Evolutionary conservation across 441 rosid species (phyloP).

Genomic region (Croton setiger): DNA sequence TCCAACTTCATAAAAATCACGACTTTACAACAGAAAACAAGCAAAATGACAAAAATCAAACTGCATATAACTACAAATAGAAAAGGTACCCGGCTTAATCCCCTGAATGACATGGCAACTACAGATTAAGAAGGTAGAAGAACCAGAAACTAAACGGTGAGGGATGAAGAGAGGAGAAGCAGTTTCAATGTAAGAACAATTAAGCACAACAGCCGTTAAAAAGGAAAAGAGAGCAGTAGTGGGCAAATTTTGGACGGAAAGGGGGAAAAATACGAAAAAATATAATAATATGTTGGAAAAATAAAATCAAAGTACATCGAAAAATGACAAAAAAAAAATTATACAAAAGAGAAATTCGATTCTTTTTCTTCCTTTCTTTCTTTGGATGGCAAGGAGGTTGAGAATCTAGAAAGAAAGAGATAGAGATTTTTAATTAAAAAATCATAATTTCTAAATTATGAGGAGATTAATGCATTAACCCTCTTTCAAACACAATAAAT

Average conservation of each 20-base stretch:
- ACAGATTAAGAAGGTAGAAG: not conserved
- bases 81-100: constrained; percentile 45
- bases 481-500: too few species aligned
- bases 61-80: too few species aligned
- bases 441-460: not conserved
- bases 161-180: constrained; percentile 10
- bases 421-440: not conserved
- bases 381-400: not conserved
- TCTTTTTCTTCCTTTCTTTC: not conserved
- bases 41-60: constrained; percentile 1
- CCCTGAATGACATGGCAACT: constrained; percentile 49
- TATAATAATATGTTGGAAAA: not conserved
- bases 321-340: not conserved
- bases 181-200: constrained; percentile 8
- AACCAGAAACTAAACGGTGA: not conserved
- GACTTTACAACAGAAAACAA: not conserved
- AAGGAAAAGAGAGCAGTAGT: not conserved
- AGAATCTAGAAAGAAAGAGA: not conserved
- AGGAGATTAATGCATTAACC: not conserved
- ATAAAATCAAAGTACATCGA: too few species aligned
- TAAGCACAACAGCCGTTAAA: not conserved
- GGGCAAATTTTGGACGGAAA: constrained; percentile 15
- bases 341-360: not conserved
- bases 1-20: not conserved
- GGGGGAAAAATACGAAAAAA: not conserved